A percentile compares a stretch with the other conserved stretches of the same genome.
These are phyloP conservation scores for Aspergillus carbonarius DNA, from an alignment of 2,329 filamentous ascomycete species.

Conservation along the genomic window DNA sequence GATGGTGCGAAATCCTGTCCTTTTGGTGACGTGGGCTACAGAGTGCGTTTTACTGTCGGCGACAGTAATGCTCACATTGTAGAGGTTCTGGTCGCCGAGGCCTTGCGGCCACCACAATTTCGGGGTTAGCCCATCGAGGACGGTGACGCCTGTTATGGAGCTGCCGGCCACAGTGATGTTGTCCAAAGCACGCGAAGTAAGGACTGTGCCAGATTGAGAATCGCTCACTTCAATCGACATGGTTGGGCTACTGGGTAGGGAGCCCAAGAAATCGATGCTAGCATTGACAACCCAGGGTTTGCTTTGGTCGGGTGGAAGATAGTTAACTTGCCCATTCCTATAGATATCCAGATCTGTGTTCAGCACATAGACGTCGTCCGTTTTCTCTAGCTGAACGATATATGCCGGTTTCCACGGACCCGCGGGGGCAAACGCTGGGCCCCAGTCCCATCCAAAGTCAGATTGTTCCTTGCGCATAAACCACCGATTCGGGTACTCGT, in stretches of 20 bases:
- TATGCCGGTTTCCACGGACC: constrained; percentile 63
- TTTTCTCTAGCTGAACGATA: constrained; percentile 51
- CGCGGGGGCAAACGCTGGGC: constrained; percentile 61
- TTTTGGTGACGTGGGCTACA: constrained; percentile 51
- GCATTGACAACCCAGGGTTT: constrained; percentile 62
- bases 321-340: constrained; percentile 58
- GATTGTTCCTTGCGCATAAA: constrained; percentile 62
- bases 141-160: constrained; percentile 51
- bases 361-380: constrained; percentile 47
- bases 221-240: constrained; percentile 52
- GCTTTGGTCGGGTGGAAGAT: constrained; percentile 57
- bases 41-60: constrained; percentile 35
- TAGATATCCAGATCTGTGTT: constrained; percentile 61
- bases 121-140: constrained; percentile 46
- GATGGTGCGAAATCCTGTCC: constrained; percentile 62
- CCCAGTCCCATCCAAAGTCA: constrained; percentile 67
- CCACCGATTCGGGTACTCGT: constrained; percentile 55
- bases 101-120: constrained; percentile 63
- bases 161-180: constrained; percentile 44
- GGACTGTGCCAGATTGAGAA: constrained; percentile 35
- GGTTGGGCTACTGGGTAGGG: constrained; percentile 42
- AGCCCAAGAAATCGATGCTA: constrained; percentile 58
- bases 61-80: constrained; percentile 55
- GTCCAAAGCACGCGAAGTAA: constrained; percentile 40
- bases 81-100: constrained; percentile 58